Conservation (phyloP, 2,329 filamentous ascomycete genomes). For the Alternaria sp. region DNA sequence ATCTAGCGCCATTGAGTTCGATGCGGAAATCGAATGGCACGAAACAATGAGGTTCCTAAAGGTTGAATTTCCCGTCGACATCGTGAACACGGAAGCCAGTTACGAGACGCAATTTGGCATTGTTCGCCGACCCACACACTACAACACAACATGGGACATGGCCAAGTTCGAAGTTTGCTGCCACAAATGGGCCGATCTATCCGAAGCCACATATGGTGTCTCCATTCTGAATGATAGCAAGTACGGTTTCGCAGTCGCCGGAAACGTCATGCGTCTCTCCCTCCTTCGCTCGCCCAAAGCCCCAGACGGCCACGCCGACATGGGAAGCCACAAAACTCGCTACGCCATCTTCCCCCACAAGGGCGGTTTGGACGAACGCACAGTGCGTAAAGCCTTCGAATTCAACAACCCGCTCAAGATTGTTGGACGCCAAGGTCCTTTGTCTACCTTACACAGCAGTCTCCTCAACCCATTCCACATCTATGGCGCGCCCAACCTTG, state of each 20-base stretch:
- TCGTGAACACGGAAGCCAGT: conserved; percentile 88
- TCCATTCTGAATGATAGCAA: conserved; percentile 95
- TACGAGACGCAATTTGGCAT: conserved; percentile 97
- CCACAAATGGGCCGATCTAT: conserved; percentile 92
- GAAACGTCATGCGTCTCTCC: conserved; percentile 87
- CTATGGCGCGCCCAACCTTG: conserved; percentile 69
- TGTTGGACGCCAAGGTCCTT: conserved; percentile 50
- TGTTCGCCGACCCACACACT: conserved; percentile 89
- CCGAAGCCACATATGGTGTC: conserved; percentile 86
- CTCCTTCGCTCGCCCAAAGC: conserved; percentile 89
- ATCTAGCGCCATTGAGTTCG: conserved; percentile 77
- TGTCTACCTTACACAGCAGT: conserved; percentile 34
- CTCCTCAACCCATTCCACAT: conserved; percentile 69
- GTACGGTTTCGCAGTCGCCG: conserved; percentile 91
- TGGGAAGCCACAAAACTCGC: conserved; percentile 85
- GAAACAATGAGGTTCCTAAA: conserved; percentile 98
- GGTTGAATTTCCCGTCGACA: conserved; percentile 94
- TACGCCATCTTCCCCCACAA: conserved; percentile 90
- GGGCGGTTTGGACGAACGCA: conserved; percentile 74
- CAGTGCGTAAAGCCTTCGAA: conserved; percentile 83
- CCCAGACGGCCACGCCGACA: conserved; percentile 91
- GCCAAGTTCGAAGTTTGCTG: conserved; percentile 97
- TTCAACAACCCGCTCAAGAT: conserved; percentile 84
- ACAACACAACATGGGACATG: conserved; percentile 98
- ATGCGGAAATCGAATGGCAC: conserved; percentile 92